Evolutionary conservation across 2,329 filamentous ascomycete genomes (phyloP).

Genomic region (Nothophaeocryptopus gaeumannii): DNA sequence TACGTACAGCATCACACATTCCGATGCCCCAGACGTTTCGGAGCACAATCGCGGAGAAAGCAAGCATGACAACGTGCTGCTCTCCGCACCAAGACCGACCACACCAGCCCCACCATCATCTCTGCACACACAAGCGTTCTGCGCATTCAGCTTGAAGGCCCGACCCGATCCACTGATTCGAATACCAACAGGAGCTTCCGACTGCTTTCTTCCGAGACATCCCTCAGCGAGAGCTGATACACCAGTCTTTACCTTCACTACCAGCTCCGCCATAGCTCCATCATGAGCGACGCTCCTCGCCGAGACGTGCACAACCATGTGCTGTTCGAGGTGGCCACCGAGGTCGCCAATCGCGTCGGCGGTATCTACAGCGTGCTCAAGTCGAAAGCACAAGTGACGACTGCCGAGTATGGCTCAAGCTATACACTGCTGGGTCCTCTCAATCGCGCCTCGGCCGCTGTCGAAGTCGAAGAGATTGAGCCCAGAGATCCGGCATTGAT

Average conservation of each 20-base stretch:
- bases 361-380: constrained; percentile 99
- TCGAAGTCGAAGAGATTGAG: constrained; percentile 91
- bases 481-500: constrained; percentile 76
- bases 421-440: constrained; percentile 94
- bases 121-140: too few species aligned
- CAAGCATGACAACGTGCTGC: too few species aligned
- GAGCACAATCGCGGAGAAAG: too few species aligned
- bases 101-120: neutral
- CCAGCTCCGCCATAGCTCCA: constrained; percentile 11
- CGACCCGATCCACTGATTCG: constrained; percentile 3
- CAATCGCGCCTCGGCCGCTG: constrained; percentile 89
- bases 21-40: too few species aligned
- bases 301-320: constrained; percentile 90
- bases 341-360: constrained; percentile 96
- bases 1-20: too few species aligned
- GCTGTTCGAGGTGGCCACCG: constrained; percentile 94
- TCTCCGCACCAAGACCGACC: too few species aligned
- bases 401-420: constrained; percentile 94
- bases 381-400: constrained; percentile 96
- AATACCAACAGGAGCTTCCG: neutral
- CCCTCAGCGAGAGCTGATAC: neutral
- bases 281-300: constrained; percentile 38
- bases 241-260: constrained; percentile 6
- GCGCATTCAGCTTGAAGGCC: neutral
- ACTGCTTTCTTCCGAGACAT: neutral